These are phyloP conservation scores for Elaeis oleifera DNA, from an alignment of 202 grass and related monocot genomes.

Conservation along the genomic window DNA sequence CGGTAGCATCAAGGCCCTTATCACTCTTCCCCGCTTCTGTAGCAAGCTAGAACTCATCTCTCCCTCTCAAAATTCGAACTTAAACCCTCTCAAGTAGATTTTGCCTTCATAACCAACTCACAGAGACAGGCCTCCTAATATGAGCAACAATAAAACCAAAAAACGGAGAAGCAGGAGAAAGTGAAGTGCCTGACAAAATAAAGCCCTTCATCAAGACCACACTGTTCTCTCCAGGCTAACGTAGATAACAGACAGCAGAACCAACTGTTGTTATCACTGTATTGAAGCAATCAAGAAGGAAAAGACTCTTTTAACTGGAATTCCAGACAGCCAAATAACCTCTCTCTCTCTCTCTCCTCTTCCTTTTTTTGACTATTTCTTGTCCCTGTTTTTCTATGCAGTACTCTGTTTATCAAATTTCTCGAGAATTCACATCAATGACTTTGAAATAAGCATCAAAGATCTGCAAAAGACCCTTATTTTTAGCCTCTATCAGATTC, in stretches of 20 bases:
- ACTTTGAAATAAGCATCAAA: too few species aligned
- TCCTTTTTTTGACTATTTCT: background rate
- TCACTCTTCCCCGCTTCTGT: conserved; percentile 59
- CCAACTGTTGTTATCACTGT: conserved; percentile 6
- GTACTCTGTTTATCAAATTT: too few species aligned
- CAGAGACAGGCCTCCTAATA: conserved; percentile 1
- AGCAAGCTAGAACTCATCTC: conserved; percentile 38
- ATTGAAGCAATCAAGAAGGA: background rate
- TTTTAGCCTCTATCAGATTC: too few species aligned
- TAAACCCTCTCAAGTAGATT: background rate
- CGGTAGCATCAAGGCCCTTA: conserved; percentile 31
- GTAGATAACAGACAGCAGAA: conserved; percentile 11
- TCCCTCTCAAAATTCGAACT: conserved; percentile 3
- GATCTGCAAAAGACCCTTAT: too few species aligned
- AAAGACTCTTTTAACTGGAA: conserved; percentile 18
- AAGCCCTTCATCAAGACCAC: background rate
- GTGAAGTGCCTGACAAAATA: background rate
- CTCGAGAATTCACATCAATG: too few species aligned
- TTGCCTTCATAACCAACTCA: conserved; percentile 3
- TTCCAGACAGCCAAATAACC: background rate
- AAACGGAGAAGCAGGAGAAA: background rate
- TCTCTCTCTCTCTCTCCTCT: background rate
- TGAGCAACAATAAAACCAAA: conserved; percentile 19
- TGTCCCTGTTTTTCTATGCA: too few species aligned
- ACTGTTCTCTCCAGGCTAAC: background rate